Evolutionary conservation across 495 filamentous ascomycete genomes (phyloP).

Genomic region (Podospora bellae-mahoneyi): DNA sequence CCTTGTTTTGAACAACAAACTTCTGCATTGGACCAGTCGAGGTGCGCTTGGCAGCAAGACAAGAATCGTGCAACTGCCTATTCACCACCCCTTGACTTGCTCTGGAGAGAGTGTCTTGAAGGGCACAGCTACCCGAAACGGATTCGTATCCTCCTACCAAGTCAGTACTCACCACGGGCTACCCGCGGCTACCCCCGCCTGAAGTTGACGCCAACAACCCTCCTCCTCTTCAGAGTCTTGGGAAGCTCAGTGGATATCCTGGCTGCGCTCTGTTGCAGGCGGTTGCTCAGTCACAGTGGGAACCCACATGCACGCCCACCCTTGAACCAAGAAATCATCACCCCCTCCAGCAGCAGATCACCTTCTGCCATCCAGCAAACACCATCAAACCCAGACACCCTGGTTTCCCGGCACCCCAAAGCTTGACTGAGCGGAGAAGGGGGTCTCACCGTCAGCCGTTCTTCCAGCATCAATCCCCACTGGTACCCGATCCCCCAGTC

Average conservation of each 20-base stretch:
- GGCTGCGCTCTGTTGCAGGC: constrained; percentile 22
- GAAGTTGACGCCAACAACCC: constrained; percentile 17
- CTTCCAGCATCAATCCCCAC: constrained; percentile 10
- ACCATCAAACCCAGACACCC: constrained; percentile 23
- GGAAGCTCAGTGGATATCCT: constrained; percentile 22
- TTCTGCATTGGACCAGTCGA: constrained; percentile 16
- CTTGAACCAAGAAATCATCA: constrained; percentile 25
- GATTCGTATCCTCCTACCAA: constrained; percentile 4
- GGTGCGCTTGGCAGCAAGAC: constrained; percentile 17
- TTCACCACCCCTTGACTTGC: constrained; percentile 23
- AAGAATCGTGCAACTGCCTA: constrained; percentile 11
- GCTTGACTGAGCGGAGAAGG: constrained; percentile 12
- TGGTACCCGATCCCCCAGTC: constrained; percentile 9
- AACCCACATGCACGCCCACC: constrained; percentile 31
- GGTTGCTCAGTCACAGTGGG: constrained; percentile 25
- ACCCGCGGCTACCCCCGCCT: constrained; percentile 15
- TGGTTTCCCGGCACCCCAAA: constrained; percentile 15
- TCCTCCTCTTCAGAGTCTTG: constrained; percentile 14
- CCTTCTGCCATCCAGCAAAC: constrained; percentile 14
- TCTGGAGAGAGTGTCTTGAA: constrained; percentile 3
- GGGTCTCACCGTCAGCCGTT: constrained; percentile 15
- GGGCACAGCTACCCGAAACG: constrained; percentile 10
- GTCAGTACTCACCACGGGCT: constrained; percentile 7
- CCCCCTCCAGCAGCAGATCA: constrained; percentile 21
- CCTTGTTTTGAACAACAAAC: constrained; percentile 2